Base-by-base conservation (phyloP, 345 rosid genomes). In the Eucalyptus cloeziana region DNA sequence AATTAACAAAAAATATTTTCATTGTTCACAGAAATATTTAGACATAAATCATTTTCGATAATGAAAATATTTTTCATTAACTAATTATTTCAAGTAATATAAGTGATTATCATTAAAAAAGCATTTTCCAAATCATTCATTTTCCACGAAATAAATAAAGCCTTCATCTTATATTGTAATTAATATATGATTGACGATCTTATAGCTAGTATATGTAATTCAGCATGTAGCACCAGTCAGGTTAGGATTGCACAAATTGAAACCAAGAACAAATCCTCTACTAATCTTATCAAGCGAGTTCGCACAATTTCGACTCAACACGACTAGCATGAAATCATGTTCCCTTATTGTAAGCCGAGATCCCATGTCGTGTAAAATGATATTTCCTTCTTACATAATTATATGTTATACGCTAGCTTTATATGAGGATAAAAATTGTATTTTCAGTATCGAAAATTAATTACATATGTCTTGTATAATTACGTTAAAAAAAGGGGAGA, bases 91-190 rank as follows among this genome's bases (percentile, higher is more conserved):
- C 54, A 50, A 50, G 21, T 0, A 16, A 50, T 50, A 50, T 50
- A 50, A 15, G 52, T 15, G 7, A 50, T 50, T 50, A 15, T 50
- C 19, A 52, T 52, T 17, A 52, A 0, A 52, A 51, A 52, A 17
- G 3, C 0, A 0, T 7, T 52, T 52, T 52, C 21, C 0, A 17
- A 52, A 52, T 52, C 24, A 52, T 52, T 52, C 56, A 52, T 52
- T 7, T 52, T 52, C 22, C 0, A 4, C 1, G 2, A 52, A 52
- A 7, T 52, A 52, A 7, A 52, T 2, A 17, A 0, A 52, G 4
- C 24, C 0, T 52, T 52, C 56, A 52, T 52, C 24, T 52, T 17
- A 52, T 52, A 52, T 52, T 52, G 56, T 17, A 52, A 52, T 52
- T 52, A 17, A 52, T 17, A 51, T 51, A 2, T 3, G 8, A 17